These are phyloP conservation scores for Sphaerulina musiva DNA, from an alignment of 2,329 filamentous ascomycete genomes.

Conservation along the genomic window DNA sequence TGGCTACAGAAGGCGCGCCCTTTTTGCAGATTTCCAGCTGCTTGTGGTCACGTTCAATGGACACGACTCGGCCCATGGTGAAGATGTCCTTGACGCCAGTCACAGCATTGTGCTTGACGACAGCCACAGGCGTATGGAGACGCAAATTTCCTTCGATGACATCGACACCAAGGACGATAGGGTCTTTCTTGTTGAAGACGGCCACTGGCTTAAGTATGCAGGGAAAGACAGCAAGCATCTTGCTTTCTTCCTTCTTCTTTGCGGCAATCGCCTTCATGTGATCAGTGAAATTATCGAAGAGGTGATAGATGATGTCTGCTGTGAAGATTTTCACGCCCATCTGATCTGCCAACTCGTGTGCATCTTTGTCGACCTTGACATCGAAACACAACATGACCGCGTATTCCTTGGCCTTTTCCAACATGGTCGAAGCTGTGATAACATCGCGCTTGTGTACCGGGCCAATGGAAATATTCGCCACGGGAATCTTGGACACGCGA, in stretches of 20 bases:
- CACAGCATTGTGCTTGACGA: constrained; percentile 70
- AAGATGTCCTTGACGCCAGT: constrained; percentile 81
- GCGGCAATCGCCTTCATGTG: constrained; percentile 84
- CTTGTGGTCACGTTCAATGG: constrained; percentile 97
- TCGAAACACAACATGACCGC: constrained; percentile 99
- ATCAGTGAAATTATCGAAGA: constrained; percentile 93
- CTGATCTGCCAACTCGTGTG: constrained; percentile 81
- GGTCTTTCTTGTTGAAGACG: constrained; percentile 96
- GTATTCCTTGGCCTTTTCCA: constrained; percentile 89
- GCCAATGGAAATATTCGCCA: constrained; percentile 93
- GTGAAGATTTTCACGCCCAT: constrained; percentile 97
- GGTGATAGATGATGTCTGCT: constrained; percentile 97
- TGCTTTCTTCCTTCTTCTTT: constrained; percentile 92
- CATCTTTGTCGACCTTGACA: constrained; percentile 98
- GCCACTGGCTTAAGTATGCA: constrained; percentile 84
- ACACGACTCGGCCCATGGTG: constrained; percentile 83
- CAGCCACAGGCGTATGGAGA: constrained; percentile 83
- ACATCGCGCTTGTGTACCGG: constrained; percentile 98
- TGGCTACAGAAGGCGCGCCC: constrained; percentile 90
- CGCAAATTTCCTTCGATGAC: constrained; percentile 83
- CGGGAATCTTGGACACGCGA: constrained; percentile 91
- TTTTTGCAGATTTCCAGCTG: constrained; percentile 86
- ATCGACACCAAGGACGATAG: constrained; percentile 92
- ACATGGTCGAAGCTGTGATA: constrained; percentile 86
- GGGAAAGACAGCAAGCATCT: constrained; percentile 93